phyloP scores from a whole-genome alignment of 106 monocot genomes.

The Dendrobium nobile region DNA sequence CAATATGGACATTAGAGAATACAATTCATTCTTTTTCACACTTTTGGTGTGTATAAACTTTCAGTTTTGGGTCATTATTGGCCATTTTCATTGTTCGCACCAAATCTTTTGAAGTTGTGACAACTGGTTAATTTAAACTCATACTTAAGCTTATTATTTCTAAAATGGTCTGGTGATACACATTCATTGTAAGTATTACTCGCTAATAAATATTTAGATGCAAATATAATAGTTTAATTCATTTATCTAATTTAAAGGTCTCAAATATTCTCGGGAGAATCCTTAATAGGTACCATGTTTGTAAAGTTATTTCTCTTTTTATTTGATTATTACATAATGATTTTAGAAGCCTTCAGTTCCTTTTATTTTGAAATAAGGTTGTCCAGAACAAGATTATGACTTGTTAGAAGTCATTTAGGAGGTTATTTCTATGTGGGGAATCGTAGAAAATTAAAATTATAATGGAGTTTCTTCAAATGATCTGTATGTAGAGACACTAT shows the following conservation, averaged over 20 bases:
- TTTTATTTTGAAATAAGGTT: neutral
- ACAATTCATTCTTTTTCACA: too few species aligned
- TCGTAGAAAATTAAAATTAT: neutral
- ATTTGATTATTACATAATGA: neutral
- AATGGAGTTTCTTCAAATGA: neutral
- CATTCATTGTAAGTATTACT: neutral
- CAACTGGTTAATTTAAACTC: neutral
- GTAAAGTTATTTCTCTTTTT: neutral
- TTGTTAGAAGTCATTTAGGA: neutral
- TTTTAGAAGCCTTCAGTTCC: neutral
- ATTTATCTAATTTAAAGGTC: neutral
- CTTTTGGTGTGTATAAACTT: too few species aligned
- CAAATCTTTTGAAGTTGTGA: neutral
- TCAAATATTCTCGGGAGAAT: neutral
- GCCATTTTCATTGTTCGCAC: too few species aligned
- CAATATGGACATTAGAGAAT: too few species aligned
- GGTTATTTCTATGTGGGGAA: neutral
- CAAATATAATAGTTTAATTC: neutral
- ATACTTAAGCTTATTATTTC: neutral
- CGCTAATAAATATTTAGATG: neutral
- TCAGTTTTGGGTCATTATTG: too few species aligned
- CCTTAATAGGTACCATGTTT: neutral
- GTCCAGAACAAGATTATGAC: neutral
- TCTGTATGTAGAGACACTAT: neutral
- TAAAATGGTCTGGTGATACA: neutral